Evolutionary conservation across 1,284 basidiomycete genomes (phyloP), one percentile per base, ranked within the genome.

Genomic region (Neonothopanus nambi): DNA sequence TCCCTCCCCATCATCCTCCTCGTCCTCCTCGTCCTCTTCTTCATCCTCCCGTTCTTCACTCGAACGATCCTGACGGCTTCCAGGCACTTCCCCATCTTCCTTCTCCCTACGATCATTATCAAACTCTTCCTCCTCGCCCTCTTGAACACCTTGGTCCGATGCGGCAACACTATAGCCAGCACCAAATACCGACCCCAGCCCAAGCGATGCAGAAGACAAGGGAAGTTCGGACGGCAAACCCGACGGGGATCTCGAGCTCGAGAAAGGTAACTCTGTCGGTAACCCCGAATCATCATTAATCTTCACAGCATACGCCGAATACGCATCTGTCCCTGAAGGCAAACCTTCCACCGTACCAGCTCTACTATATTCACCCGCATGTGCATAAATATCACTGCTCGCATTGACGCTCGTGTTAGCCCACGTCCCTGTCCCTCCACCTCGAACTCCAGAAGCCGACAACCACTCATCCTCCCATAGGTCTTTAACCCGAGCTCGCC

Each of bases 401-500:
- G 30, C 30, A 9, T 13, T 33, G 30, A 33, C 30, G 30, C 30
- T 33, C 3, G 30, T 33, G 30, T 33, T 33, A 2, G 30, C 21
- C 44, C 40, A 52, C 45, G 13, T 55, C n/a, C n/a, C n/a, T n/a
- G n/a, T n/a, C 23, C 12, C 30, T 55, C 20, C 53, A 20, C 44
- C 55, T 30, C 53, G 53, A 12, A 52, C 60, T 21, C 51, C 55
- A 35, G 36, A 37, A 20, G 63, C 66, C 24, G 63, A 57, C 70
- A 90, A 83, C 87, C 89, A 91, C 51, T 71, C 73, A 61, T 85
- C 80, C 24, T 79, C 79, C 87, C 87, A 89, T 35, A 93, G 61
- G 38, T 86, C 80, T 26, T 68, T 73, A 26, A 89, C 74, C 57
- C 76, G 75, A 38, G 80, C 75, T 7, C 91, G 72, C 57, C 82